Conservation (phyloP, 345 rosid genomes). For the Acer saccharum region DNA sequence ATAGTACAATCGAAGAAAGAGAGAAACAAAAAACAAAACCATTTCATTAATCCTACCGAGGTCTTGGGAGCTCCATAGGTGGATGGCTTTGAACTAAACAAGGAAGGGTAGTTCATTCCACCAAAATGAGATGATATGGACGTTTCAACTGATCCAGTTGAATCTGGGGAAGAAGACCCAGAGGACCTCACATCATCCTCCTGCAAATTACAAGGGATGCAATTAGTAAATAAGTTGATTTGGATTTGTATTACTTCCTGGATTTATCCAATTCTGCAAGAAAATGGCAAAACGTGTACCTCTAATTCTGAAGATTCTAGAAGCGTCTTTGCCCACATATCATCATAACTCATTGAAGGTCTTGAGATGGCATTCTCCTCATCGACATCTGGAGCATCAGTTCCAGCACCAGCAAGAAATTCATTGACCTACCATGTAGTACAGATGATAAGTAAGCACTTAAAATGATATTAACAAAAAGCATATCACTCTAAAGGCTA, state of each 20-base stretch:
- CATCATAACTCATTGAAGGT: slow-evolving; percentile 95
- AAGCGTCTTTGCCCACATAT: slow-evolving; percentile 99
- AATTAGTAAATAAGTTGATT: slow-evolving; percentile 4
- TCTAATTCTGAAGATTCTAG: slow-evolving; percentile 83
- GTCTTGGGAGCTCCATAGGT: slow-evolving; percentile 55
- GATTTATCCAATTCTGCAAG: slow-evolving; percentile 1
- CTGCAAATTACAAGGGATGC: slow-evolving; percentile 42
- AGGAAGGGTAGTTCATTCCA: slow-evolving; percentile 95
- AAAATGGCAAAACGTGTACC: slow-evolving; percentile 35
- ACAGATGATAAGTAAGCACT: slow-evolving; percentile 19
- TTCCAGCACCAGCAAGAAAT: slow-evolving; percentile 94
- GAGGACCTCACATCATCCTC: slow-evolving; percentile 94
- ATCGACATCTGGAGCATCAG: slow-evolving; percentile 99
- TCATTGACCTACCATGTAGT: slow-evolving; percentile 76
- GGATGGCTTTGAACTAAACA: slow-evolving; percentile 88
- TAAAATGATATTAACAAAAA: not conserved
- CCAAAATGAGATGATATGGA: slow-evolving; percentile 98
- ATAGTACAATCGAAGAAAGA: not conserved
- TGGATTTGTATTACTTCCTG: not conserved
- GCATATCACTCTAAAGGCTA: not conserved
- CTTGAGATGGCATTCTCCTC: slow-evolving; percentile 86
- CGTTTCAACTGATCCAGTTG: slow-evolving; percentile 93
- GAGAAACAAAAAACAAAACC: not conserved
- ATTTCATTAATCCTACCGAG: slow-evolving; percentile 45
- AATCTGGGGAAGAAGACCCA: slow-evolving; percentile 95